phyloP scores from a whole-genome alignment of 2,329 filamentous ascomycete genomes.

The Lasiodiplodia sp. region DNA sequence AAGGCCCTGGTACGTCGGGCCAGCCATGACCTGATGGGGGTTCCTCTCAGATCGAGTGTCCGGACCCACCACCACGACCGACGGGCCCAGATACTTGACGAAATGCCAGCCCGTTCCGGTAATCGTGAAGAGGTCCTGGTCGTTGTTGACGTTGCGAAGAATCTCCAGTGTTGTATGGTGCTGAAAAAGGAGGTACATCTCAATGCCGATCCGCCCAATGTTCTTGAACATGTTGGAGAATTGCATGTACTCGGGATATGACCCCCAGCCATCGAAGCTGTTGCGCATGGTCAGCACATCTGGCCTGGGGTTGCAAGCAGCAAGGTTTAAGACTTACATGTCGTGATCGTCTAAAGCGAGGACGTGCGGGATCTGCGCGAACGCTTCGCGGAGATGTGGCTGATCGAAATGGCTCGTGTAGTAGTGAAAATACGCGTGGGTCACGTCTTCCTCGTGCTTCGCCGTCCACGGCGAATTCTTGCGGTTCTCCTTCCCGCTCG shows the following conservation, averaged over 20 bases:
- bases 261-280: conserved; percentile 92
- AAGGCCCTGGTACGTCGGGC: conserved; percentile 94
- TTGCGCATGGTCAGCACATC: conserved; percentile 57
- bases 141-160: conserved; percentile 84
- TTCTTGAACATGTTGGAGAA: conserved; percentile 98
- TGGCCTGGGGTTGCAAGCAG: conserved; percentile 23
- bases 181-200: conserved; percentile 98
- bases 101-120: conserved; percentile 99
- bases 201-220: conserved; percentile 90
- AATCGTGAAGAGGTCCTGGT: conserved; percentile 92
- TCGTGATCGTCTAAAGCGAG: conserved; percentile 96
- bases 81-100: conserved; percentile 92
- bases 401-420: conserved; percentile 99
- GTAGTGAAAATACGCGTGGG: conserved; percentile 97
- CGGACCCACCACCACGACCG: conserved; percentile 85
- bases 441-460: conserved; percentile 92
- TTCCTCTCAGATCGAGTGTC: conserved; percentile 93
- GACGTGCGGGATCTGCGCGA: conserved; percentile 95
- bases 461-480: conserved; percentile 93
- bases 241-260: conserved; percentile 98
- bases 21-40: conserved; percentile 89
- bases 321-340: conserved; percentile 57
- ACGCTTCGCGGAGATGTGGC: conserved; percentile 90
- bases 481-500: conserved; percentile 90
- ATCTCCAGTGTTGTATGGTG: conserved; percentile 97